Percentiles rank a stretch among this genome's conserved stretches.
Conservation (phyloP, 129 eudicot genomes). For the Saposhnikovia divaricata region DNA sequence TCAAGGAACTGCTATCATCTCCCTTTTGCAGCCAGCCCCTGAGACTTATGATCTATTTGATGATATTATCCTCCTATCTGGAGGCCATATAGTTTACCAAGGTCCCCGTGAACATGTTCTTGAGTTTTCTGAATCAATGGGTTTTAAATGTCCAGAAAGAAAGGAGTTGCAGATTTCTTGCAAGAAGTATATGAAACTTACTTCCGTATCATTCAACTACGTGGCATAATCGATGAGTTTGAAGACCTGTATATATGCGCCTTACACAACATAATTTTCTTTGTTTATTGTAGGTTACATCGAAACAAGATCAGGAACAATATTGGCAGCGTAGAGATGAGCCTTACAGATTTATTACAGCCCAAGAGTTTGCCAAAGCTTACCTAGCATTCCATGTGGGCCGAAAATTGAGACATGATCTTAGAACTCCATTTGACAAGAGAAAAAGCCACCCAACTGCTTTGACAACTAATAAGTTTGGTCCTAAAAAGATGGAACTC, state of each 20-base stretch:
- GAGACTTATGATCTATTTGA: constrained; percentile 28
- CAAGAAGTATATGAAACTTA: constrained; percentile 20
- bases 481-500: constrained; percentile 15
- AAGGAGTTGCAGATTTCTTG: constrained; percentile 29
- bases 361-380: constrained; percentile 16
- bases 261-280: not conserved
- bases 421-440: constrained; percentile 23
- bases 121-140: constrained; percentile 23
- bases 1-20: constrained; percentile 22
- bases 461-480: constrained; percentile 12
- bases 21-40: constrained; percentile 32
- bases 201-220: not conserved
- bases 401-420: constrained; percentile 7
- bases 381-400: constrained; percentile 21
- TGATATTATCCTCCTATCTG: constrained; percentile 28
- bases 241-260: not conserved
- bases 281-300: constrained; percentile 13
- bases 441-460: constrained; percentile 25
- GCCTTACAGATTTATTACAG: constrained; percentile 16
- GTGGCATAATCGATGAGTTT: not conserved
- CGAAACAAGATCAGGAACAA: constrained; percentile 24
- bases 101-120: constrained; percentile 23
- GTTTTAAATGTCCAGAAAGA: constrained; percentile 30
- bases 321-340: constrained; percentile 18
- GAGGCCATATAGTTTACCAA: constrained; percentile 26